A percentile compares a stretch with the other conserved stretches of the same genome.
phyloP scores from a whole-genome alignment of 495 filamentous ascomycete genomes.

The Hyaloscypha hepaticicola region DNA sequence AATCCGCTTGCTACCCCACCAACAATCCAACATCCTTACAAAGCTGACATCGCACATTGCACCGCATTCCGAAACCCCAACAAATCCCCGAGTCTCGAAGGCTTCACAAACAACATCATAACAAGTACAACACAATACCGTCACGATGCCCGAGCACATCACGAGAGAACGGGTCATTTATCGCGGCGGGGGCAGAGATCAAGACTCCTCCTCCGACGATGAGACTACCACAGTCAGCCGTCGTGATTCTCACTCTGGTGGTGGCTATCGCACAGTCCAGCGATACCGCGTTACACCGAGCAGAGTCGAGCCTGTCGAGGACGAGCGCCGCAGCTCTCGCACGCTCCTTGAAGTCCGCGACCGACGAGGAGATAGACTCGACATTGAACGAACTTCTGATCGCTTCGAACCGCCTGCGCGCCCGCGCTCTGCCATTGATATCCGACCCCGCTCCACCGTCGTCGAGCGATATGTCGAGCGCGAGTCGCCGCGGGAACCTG shows the following conservation, averaged over 20 bases:
- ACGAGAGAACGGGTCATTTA: background rate
- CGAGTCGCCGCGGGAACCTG: conserved; percentile 44
- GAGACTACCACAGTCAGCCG: conserved; percentile 21
- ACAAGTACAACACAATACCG: background rate
- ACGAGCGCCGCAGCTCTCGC: conserved; percentile 46
- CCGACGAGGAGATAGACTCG: conserved; percentile 42
- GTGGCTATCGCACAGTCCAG: conserved; percentile 47
- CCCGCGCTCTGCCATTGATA: conserved; percentile 30
- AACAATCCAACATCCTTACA: background rate
- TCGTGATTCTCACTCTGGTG: background rate
- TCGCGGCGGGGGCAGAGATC: background rate
- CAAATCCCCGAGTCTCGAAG: background rate
- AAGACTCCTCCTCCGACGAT: background rate
- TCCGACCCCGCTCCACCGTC: conserved; percentile 33
- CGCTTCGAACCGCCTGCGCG: conserved; percentile 22
- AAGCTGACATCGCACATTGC: background rate
- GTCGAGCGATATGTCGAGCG: conserved; percentile 35
- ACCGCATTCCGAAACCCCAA: background rate
- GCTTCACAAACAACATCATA: background rate
- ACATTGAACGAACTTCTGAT: conserved; percentile 47
- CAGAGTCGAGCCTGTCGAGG: conserved; percentile 47
- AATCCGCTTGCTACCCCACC: conserved; percentile 2
- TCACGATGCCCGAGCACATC: background rate
- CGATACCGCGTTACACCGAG: conserved; percentile 52
- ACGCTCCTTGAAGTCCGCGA: conserved; percentile 34